A percentile compares a stretch with the other conserved stretches of the same genome.
Evolutionary conservation across 192 early-diverging fungal species (phyloP).

Genomic region (Umbelopsis vinacea): DNA sequence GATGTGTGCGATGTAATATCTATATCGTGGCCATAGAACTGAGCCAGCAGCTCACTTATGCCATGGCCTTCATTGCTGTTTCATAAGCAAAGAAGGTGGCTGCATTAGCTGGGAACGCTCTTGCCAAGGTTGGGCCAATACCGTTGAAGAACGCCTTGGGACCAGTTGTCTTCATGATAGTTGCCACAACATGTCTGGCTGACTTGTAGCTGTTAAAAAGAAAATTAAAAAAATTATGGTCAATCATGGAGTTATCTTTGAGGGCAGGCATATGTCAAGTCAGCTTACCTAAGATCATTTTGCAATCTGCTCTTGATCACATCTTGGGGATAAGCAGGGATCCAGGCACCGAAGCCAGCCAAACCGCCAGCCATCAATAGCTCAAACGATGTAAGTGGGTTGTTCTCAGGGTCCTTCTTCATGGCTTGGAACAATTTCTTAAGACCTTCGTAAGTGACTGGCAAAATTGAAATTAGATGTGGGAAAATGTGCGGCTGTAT

Average conservation of each 20-base stretch:
- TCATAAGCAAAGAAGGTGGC: conserved; percentile 82
- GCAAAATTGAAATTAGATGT: not conserved
- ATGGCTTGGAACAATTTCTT: conserved; percentile 66
- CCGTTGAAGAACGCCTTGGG: conserved; percentile 79
- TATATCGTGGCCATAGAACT: too few relatives aligned
- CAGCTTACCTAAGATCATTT: conserved; percentile 54
- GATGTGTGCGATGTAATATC: too few relatives aligned
- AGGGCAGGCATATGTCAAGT: too few relatives aligned
- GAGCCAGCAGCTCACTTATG: not conserved
- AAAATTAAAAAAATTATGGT: too few relatives aligned
- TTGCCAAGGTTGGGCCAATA: conserved; percentile 80
- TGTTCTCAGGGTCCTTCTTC: conserved; percentile 60
- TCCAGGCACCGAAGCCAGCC: conserved; percentile 95
- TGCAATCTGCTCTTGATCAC: conserved; percentile 85
- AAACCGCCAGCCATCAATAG: conserved; percentile 92
- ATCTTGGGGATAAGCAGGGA: conserved; percentile 76
- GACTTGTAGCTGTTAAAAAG: conserved; percentile 31
- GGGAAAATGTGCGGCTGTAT: not conserved
- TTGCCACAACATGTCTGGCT: conserved; percentile 37
- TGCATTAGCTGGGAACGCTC: conserved; percentile 85
- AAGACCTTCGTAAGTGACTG: conserved; percentile 83
- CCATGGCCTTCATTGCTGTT: conserved; percentile 57
- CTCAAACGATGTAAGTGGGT: conserved; percentile 72
- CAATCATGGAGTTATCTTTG: too few relatives aligned
- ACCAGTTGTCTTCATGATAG: conserved; percentile 57